phyloP scores from a whole-genome alignment of 306 rosid genomes.

The Cucurbita argyrosperma region DNA sequence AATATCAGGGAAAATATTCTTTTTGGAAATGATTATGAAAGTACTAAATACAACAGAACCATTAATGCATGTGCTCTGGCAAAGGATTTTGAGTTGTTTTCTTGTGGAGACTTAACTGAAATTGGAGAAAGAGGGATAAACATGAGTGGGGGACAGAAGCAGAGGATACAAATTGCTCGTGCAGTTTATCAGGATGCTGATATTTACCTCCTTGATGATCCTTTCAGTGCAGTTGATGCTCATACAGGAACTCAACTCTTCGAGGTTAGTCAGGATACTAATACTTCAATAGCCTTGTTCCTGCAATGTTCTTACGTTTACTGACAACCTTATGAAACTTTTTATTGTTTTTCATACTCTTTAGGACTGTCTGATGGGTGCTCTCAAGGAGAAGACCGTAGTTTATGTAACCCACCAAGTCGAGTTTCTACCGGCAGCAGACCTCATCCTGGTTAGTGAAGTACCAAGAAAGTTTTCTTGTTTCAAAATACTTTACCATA shows the following conservation, averaged over 20 bases:
- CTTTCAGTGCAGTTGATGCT: slow-evolving; percentile 98
- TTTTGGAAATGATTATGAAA: slow-evolving; percentile 54
- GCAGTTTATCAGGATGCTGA: slow-evolving; percentile 88
- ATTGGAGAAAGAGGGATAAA: slow-evolving; percentile 96
- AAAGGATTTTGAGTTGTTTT: slow-evolving; percentile 81
- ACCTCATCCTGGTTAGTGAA: slow-evolving; percentile 60
- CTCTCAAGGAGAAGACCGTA: slow-evolving; percentile 62
- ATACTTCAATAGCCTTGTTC: not conserved
- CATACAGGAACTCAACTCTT: slow-evolving; percentile 91
- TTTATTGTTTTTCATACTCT: not conserved
- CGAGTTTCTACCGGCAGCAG: slow-evolving; percentile 98
- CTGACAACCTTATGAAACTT: not conserved
- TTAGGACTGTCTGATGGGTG: slow-evolving; percentile 87
- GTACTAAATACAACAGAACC: slow-evolving; percentile 44
- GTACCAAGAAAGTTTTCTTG: not conserved
- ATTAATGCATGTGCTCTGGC: slow-evolving; percentile 71
- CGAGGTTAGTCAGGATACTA: slow-evolving; percentile 26
- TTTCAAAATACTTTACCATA: too few relatives aligned
- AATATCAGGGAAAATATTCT: slow-evolving; percentile 69
- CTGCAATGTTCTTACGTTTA: not conserved
- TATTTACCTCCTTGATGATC: slow-evolving; percentile 77
- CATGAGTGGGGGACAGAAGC: slow-evolving; percentile 98
- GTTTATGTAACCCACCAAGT: slow-evolving; percentile 93
- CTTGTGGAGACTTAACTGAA: slow-evolving; percentile 71
- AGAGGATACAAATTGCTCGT: slow-evolving; percentile 86